Conservation (phyloP, 1,284 basidiomycete genomes). For the Ceratobasidium sp. region DNA sequence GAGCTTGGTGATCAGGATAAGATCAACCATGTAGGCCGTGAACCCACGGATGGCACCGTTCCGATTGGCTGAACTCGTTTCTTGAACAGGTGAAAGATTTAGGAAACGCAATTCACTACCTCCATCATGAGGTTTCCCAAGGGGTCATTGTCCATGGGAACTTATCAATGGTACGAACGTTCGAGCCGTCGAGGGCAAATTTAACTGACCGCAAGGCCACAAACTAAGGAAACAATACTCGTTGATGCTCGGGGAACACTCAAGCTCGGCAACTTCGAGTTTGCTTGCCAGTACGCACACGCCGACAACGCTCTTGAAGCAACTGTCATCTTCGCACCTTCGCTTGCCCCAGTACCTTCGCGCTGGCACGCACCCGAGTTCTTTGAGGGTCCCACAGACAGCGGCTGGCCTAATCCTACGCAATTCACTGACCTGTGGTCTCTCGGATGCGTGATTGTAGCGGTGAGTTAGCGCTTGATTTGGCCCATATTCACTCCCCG, state of each 20-base stretch:
- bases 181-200: too few relatives aligned
- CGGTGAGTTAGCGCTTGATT: conserved; percentile 1
- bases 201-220: neutral
- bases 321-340: neutral
- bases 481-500: neutral
- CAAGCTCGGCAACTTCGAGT: conserved; percentile 10
- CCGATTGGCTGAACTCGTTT: too few relatives aligned
- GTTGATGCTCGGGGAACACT: neutral
- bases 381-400: neutral
- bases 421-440: conserved; percentile 10
- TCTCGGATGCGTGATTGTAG: neutral
- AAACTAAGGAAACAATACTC: neutral
- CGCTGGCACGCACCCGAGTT: conserved; percentile 20
- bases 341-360: neutral
- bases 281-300: neutral
- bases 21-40: neutral
- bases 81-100: neutral
- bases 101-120: conserved; percentile 4
- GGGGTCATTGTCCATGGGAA: conserved; percentile 21
- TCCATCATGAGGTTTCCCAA: conserved; percentile 6
- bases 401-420: neutral
- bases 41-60: neutral
- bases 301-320: neutral
- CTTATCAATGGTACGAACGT: neutral
- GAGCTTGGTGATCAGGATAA: too few relatives aligned